Percentiles rank a stretch among this genome's conserved stretches.
phyloP scores from a whole-genome alignment of 805 yeast species.

The Ogataea haglerorum region DNA sequence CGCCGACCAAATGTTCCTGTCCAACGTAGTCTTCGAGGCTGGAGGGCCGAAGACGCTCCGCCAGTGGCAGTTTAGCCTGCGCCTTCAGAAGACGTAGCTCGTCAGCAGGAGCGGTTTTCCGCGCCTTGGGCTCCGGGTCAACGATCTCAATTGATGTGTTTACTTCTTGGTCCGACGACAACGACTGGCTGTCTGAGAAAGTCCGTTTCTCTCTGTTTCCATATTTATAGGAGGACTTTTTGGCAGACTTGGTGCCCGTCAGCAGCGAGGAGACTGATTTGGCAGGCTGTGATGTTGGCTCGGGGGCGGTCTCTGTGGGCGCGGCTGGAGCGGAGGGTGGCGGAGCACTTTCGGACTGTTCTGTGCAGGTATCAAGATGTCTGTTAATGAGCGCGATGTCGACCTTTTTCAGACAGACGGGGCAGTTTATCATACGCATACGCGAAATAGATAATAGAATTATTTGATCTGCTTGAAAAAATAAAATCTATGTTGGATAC shows the following conservation, averaged over 20 bases:
- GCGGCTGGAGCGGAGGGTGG: slow-evolving; percentile 6
- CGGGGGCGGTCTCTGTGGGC: slow-evolving; percentile 2
- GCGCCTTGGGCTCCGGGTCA: slow-evolving; percentile 7
- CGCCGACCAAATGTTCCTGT: slow-evolving; percentile 72
- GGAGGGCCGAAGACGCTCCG: slow-evolving; percentile 81
- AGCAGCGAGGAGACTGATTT: slow-evolving; percentile 16
- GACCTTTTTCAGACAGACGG: slow-evolving; percentile 31
- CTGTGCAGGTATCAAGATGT: slow-evolving; percentile 34
- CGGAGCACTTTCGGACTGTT: too few relatives aligned
- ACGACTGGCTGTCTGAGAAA: slow-evolving; percentile 6
- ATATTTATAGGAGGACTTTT: slow-evolving; percentile 15
- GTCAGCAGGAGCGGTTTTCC: slow-evolving; percentile 13
- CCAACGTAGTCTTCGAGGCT: slow-evolving; percentile 73
- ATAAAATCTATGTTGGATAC: neutral
- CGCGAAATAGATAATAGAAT: slow-evolving; percentile 5
- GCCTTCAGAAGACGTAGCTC: slow-evolving; percentile 20
- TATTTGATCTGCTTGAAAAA: neutral
- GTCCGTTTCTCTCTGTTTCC: slow-evolving; percentile 8
- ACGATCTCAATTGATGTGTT: slow-evolving; percentile 4
- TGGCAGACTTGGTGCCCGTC: slow-evolving; percentile 12
- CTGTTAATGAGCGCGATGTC: slow-evolving; percentile 30
- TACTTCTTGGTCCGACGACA: slow-evolving; percentile 2
- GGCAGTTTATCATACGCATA: slow-evolving; percentile 36
- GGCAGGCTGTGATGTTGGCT: neutral
- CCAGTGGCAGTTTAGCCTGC: slow-evolving; percentile 47